phyloP scores from a whole-genome alignment of 164 flowering plant genomes.

The Brasenia schreberi region DNA sequence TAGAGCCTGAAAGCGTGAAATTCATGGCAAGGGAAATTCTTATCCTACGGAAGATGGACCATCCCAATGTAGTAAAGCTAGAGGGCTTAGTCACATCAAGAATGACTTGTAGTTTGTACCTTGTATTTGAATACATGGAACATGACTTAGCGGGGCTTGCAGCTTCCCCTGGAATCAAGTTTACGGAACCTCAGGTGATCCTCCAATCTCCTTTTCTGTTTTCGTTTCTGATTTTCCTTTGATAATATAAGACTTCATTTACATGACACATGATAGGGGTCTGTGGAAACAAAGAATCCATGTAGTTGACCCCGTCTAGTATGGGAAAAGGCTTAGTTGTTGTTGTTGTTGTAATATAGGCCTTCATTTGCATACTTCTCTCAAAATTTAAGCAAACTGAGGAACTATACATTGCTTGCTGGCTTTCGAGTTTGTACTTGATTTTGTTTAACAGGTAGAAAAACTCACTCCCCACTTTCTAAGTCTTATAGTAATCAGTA shows the following conservation, averaged over 20 bases:
- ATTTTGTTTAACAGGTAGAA: too few species aligned
- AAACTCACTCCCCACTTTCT: too few species aligned
- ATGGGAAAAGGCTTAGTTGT: too few species aligned
- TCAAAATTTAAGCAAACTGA: too few species aligned
- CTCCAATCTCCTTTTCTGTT: not conserved
- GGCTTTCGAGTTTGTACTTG: not conserved
- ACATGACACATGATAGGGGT: too few species aligned
- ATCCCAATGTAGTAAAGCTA: constrained; percentile 25
- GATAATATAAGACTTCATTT: too few species aligned
- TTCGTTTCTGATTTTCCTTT: too few species aligned
- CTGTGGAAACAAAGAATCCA: too few species aligned
- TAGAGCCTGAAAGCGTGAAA: constrained; percentile 48
- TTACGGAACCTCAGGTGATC: constrained; percentile 26
- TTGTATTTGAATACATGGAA: constrained; percentile 73
- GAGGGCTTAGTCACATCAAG: constrained; percentile 34
- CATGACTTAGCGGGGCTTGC: constrained; percentile 96
- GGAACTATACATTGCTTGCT: not conserved
- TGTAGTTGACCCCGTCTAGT: too few species aligned
- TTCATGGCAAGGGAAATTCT: constrained; percentile 91
- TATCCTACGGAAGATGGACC: constrained; percentile 30
- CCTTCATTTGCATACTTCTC: too few species aligned
- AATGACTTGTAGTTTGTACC: constrained; percentile 47
- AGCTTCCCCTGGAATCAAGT: constrained; percentile 48
- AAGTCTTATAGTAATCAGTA: too few species aligned
- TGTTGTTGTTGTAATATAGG: too few species aligned